Evolutionary conservation across 2,329 filamentous ascomycete genomes (phyloP).

Genomic region (Aureobasidium sp.): DNA sequence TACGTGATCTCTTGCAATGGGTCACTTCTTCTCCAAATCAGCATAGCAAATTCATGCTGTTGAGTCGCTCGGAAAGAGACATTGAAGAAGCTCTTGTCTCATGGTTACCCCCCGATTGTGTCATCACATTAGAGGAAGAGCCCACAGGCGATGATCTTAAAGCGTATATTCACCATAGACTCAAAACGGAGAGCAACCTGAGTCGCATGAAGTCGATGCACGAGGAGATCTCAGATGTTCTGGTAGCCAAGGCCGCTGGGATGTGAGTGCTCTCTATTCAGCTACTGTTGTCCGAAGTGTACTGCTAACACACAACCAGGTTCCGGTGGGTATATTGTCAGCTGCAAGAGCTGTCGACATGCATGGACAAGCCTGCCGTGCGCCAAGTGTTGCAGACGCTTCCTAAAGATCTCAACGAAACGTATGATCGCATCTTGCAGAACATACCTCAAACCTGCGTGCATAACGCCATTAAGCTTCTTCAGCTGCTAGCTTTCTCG

Average conservation of each 20-base stretch:
- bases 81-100: neutral
- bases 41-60: neutral
- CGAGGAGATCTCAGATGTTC: neutral
- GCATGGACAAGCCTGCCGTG: neutral
- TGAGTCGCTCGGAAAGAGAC: neutral
- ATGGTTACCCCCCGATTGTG: neutral
- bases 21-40: neutral
- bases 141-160: neutral
- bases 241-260: neutral
- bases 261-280: neutral
- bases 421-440: neutral
- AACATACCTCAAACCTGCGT: slow-evolving; percentile 3
- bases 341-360: neutral
- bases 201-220: neutral
- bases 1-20: neutral
- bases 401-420: neutral
- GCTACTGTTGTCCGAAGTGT: too few species aligned
- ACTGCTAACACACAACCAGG: too few species aligned
- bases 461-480: slow-evolving; percentile 11
- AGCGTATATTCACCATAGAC: neutral
- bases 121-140: neutral
- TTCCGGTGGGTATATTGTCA: slow-evolving; percentile 13
- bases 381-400: neutral
- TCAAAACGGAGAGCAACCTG: neutral
- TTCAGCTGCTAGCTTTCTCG: neutral